A percentile compares a stretch with the other conserved stretches of the same genome.
Evolutionary conservation across 768 basidiomycete species (phyloP).

Genomic region (Amanita inopinata): DNA sequence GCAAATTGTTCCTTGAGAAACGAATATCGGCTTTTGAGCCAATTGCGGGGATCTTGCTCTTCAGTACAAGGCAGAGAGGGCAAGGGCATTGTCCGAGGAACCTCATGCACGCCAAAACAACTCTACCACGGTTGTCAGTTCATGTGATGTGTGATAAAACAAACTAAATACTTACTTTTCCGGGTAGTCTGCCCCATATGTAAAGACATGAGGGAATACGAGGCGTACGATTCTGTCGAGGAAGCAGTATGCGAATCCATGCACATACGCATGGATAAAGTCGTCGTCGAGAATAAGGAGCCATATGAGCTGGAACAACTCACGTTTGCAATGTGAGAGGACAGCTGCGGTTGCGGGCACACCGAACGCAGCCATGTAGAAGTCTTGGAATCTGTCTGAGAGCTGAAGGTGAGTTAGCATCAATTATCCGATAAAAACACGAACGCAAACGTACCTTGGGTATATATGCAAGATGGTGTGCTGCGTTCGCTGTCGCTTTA

Average conservation of each 20-base stretch:
- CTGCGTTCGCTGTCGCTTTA: constrained; percentile 18
- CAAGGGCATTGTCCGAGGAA: constrained; percentile 28
- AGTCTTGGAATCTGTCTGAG: constrained; percentile 16
- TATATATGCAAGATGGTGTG: constrained; percentile 33
- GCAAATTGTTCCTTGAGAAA: background rate
- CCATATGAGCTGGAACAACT: constrained; percentile 27
- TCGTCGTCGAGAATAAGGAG: constrained; percentile 21
- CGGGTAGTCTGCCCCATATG: constrained; percentile 29
- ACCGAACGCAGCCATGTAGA: background rate
- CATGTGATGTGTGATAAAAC: background rate
- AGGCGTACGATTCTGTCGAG: constrained; percentile 20
- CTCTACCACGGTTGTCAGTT: constrained; percentile 12
- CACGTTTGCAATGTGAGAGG: constrained; percentile 21
- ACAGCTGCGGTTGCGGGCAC: constrained; percentile 7
- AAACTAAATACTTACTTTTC: constrained; percentile 23
- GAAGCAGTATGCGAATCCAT: constrained; percentile 23
- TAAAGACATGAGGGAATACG: constrained; percentile 24
- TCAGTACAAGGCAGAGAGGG: constrained; percentile 22
- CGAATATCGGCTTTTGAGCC: constrained; percentile 18
- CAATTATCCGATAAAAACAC: background rate
- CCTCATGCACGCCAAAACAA: constrained; percentile 22
- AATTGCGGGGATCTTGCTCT: constrained; percentile 17
- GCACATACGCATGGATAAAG: constrained; percentile 21
- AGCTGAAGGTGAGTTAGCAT: constrained; percentile 12
- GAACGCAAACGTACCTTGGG: constrained; percentile 18